Conservation (phyloP, 306 rosid species). For the Sesbania bispinosa region DNA sequence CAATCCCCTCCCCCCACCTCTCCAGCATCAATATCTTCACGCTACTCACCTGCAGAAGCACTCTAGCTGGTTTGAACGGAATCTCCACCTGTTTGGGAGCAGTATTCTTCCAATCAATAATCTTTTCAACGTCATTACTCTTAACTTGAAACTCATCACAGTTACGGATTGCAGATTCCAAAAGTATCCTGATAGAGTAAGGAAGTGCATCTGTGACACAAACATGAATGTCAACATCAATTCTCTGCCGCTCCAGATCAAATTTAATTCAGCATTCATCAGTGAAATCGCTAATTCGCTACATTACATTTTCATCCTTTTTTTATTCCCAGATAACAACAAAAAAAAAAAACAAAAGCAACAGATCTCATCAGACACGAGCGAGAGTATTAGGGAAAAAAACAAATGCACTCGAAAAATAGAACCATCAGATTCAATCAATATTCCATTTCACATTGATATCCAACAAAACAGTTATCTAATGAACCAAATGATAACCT, state of each 20-base stretch:
- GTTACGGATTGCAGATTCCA: slow-evolving; percentile 93
- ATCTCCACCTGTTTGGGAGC: slow-evolving; percentile 87
- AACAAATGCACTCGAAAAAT: not conserved
- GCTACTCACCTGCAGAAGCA: slow-evolving; percentile 78
- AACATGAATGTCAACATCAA: slow-evolving; percentile 26
- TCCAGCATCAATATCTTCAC: not conserved
- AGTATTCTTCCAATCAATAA: slow-evolving; percentile 85
- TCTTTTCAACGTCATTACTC: slow-evolving; percentile 76
- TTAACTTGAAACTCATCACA: slow-evolving; percentile 95
- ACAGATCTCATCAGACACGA: slow-evolving; percentile 5
- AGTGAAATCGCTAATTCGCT: not conserved
- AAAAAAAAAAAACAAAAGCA: not conserved
- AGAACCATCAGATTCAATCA: not conserved
- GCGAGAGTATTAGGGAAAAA: not conserved
- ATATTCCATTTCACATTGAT: not conserved
- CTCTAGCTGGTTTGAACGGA: slow-evolving; percentile 97
- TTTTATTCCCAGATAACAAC: not conserved
- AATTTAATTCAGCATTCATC: not conserved
- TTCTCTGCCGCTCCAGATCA: not conserved
- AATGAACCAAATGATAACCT: not conserved
- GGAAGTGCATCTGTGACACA: slow-evolving; percentile 71
- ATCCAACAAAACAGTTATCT: not conserved
- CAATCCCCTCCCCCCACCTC: not conserved
- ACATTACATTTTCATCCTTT: not conserved
- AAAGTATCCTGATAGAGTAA: slow-evolving; percentile 85